Conservation (phyloP, 169 alveolate species). For the Plasmodium relictum region DNA sequence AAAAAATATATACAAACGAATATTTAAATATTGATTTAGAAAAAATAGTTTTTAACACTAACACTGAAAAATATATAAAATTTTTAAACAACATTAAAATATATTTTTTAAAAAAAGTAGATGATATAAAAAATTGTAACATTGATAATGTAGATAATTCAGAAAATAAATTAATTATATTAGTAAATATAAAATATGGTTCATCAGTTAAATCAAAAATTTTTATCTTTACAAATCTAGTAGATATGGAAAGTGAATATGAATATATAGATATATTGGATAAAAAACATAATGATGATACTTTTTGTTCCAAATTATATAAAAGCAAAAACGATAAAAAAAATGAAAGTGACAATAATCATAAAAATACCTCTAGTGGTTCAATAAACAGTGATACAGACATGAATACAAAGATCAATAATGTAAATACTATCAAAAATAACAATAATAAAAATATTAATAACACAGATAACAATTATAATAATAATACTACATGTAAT, state of each 20-base stretch:
- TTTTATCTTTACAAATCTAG: constrained; percentile 46
- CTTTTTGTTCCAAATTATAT: background rate
- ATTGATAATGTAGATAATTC: background rate
- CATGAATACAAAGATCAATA: constrained; percentile 1
- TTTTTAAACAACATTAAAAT: constrained; percentile 67
- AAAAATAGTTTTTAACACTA: constrained; percentile 34
- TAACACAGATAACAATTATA: background rate
- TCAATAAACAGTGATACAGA: constrained; percentile 9
- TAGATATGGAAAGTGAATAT: constrained; percentile 32
- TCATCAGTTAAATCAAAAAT: constrained; percentile 49
- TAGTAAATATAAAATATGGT: constrained; percentile 41
- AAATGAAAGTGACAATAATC: constrained; percentile 10
- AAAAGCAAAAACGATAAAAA: background rate
- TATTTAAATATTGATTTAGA: constrained; percentile 65
- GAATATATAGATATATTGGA: constrained; percentile 3
- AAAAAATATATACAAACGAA: constrained; percentile 33
- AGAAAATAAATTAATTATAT: constrained; percentile 38
- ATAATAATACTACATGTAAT: background rate
- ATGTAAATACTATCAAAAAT: background rate
- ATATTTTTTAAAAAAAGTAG: constrained; percentile 39
- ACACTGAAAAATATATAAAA: constrained; percentile 60
- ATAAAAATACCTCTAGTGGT: background rate
- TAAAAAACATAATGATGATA: constrained; percentile 5
- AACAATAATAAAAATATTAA: background rate
- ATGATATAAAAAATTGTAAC: constrained; percentile 32